Evolutionary conservation across 352 stramenopile species (phyloP).

Genomic region (Globisporangium nagaii): DNA sequence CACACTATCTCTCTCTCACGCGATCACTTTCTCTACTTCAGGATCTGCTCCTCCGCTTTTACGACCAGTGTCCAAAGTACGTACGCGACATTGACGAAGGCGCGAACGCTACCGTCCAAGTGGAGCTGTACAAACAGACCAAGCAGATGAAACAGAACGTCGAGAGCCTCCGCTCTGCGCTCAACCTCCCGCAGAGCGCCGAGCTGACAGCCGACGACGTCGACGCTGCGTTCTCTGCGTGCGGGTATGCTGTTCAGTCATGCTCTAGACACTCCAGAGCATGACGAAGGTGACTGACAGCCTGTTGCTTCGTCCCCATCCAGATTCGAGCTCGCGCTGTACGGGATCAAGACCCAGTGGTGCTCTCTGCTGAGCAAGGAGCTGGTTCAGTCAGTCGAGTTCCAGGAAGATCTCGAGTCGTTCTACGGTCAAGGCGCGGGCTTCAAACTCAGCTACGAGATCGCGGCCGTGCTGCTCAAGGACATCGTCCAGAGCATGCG

Average conservation of each 20-base stretch:
- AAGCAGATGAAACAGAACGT: conserved; percentile 17
- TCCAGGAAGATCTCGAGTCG: conserved; percentile 34
- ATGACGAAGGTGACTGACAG: no score
- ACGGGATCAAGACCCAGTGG: conserved; percentile 31
- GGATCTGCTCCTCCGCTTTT: conserved; percentile 57
- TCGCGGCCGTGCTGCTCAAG: conserved; percentile 32
- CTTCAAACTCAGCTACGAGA: conserved; percentile 50
- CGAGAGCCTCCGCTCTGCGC: not conserved
- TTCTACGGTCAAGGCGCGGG: conserved; percentile 45
- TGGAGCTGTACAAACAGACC: conserved; percentile 24
- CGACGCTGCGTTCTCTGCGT: conserved; percentile 31
- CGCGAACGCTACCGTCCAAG: conserved; percentile 20
- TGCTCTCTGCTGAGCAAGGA: conserved; percentile 36
- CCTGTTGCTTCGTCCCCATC: conserved; percentile 2
- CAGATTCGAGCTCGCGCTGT: conserved; percentile 49
- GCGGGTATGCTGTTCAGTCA: conserved; percentile 24
- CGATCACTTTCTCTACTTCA: not conserved
- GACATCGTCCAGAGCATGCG: conserved; percentile 34
- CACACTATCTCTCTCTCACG: no score
- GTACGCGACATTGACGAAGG: conserved; percentile 41
- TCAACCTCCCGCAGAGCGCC: conserved; percentile 8
- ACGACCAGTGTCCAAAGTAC: conserved; percentile 52
- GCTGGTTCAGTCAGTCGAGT: conserved; percentile 33
- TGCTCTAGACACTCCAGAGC: not conserved
- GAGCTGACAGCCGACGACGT: conserved; percentile 25